phyloP scores from a whole-genome alignment of 257 asterid species.

The Solanum pennellii region DNA sequence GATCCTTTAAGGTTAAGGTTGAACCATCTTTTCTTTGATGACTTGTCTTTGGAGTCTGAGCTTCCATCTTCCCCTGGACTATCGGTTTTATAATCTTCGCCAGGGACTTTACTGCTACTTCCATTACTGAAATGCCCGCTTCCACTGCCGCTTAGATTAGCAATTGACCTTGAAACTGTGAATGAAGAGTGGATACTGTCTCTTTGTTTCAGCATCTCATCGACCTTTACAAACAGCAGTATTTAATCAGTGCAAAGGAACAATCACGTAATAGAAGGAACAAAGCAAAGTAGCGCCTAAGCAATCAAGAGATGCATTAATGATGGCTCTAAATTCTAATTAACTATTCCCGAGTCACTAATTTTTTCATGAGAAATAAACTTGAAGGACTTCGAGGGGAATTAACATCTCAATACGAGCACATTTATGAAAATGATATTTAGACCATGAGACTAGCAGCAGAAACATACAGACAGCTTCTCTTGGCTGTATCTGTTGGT shows the following conservation, averaged over 20 bases:
- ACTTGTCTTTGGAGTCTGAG: constrained; percentile 82
- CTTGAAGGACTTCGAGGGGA: background rate
- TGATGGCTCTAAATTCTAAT: background rate
- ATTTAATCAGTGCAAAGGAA: background rate
- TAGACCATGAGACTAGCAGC: background rate
- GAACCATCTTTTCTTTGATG: constrained; percentile 81
- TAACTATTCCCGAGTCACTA: background rate
- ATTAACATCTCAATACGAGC: background rate
- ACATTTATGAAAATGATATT: background rate
- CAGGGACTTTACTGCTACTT: constrained; percentile 59
- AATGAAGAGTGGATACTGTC: constrained; percentile 82
- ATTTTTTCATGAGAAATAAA: background rate
- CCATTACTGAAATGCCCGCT: constrained; percentile 78
- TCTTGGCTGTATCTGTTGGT: constrained; percentile 86
- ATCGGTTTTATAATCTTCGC: constrained; percentile 53
- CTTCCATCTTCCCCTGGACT: constrained; percentile 84
- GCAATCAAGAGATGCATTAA: background rate
- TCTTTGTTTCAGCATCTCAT: constrained; percentile 87
- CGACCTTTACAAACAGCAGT: constrained; percentile 37
- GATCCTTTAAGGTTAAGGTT: constrained; percentile 80
- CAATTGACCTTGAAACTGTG: constrained; percentile 52
- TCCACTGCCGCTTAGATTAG: constrained; percentile 45
- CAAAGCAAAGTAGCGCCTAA: background rate
- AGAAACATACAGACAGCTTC: constrained; percentile 77
- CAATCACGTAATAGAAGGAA: background rate